Base-by-base conservation (phyloP, 2,329 filamentous ascomycete genomes). In the Escovopsis sp. region DNA sequence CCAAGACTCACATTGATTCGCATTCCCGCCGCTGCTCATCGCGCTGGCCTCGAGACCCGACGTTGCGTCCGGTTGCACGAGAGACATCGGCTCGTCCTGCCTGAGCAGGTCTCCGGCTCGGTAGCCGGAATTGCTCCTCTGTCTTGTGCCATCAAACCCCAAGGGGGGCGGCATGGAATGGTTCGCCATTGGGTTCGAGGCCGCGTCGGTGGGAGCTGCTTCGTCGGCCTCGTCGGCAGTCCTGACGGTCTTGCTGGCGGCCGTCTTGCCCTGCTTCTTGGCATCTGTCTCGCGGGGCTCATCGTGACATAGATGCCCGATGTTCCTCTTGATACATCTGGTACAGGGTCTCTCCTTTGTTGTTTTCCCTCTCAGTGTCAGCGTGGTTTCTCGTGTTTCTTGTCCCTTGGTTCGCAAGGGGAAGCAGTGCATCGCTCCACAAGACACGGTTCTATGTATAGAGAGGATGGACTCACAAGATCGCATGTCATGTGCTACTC, bases 301-400 rank as follows among this genome's bases (percentile, higher is more conserved):
- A 64, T 98, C 91, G 67, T 95, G 91, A 64, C 91, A 98, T 51
- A 98, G 74, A 64, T 98, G 91, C 55, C 89, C 91, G 62, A 98
- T 98, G 66, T 94, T 94, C 57, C 91, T 81, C 68, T 96, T 98
- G 65, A 96, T 85, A 70, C 91, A 98, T 66, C 91, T 78, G 55
- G 86, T 89, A 74, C 91, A 98, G 56, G 91, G 91, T 60, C 91
- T 81, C 69, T 94, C 86, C 86, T 93, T 20, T 20, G 4, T 20
- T 20, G 20, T 20, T 20, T 20, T 20, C 20, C 62, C 51, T 42
- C 46, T 51, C 45, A 43, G 38, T 43, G 49, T 60, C 47, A 60
- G 57, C 50, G 48, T 7, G 15, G 15, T 13, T 13, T 7, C 14
- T 8, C 25, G n/a, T 10, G 27, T 11, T 30, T 30, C 27, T 30